Conservation (phyloP, 805 yeast species). For the Zygotorulaspora sp. region DNA sequence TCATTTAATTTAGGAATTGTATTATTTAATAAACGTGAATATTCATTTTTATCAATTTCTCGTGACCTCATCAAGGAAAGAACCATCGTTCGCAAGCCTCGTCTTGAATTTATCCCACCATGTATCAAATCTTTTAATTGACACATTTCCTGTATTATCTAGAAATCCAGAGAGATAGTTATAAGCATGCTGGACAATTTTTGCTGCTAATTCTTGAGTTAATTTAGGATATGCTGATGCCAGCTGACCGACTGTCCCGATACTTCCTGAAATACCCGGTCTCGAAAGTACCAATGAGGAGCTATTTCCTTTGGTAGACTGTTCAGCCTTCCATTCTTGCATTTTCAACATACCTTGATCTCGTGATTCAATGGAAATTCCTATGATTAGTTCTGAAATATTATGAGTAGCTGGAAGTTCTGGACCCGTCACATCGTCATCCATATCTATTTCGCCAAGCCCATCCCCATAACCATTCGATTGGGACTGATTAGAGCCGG, state of each 20-base stretch:
- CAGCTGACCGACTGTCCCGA: constrained; percentile 31
- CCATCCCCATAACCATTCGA: constrained; percentile 35
- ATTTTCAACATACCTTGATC: constrained; percentile 59
- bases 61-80: constrained; percentile 56
- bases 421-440: constrained; percentile 42
- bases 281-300: constrained; percentile 32
- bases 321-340: constrained; percentile 38
- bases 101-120: constrained; percentile 94
- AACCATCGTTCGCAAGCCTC: constrained; percentile 74
- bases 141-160: constrained; percentile 73
- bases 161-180: constrained; percentile 86
- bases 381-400: constrained; percentile 49
- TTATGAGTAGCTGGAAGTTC: constrained; percentile 37
- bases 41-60: constrained; percentile 15
- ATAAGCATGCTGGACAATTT: constrained; percentile 88
- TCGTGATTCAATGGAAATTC: constrained; percentile 86
- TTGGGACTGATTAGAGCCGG: constrained; percentile 3
- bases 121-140: constrained; percentile 79
- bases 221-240: constrained; percentile 38
- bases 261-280: constrained; percentile 22
- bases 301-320: constrained; percentile 15
- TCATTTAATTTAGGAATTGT: no score
- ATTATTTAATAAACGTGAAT: no score
- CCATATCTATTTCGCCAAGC: constrained; percentile 55
- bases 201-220: constrained; percentile 69